Percentiles rank a stretch among this genome's conserved stretches.
phyloP scores from a whole-genome alignment of 1,284 basidiomycete species.

The Fomitiporia mediterranea region DNA sequence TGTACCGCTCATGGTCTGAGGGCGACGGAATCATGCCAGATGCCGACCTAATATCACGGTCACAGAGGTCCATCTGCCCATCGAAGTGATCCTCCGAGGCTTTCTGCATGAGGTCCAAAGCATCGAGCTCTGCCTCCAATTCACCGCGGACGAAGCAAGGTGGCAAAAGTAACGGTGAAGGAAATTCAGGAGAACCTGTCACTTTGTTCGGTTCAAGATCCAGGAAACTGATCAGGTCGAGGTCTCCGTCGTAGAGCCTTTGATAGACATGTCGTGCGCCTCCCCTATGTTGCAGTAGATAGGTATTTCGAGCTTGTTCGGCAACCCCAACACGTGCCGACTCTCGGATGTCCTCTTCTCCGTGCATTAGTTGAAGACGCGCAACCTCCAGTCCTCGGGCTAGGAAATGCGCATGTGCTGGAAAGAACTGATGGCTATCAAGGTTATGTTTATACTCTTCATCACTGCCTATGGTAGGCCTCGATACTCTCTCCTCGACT shows the following conservation, averaged over 20 bases:
- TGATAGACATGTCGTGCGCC: not conserved
- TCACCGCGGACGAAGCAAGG: not conserved
- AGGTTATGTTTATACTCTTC: not conserved
- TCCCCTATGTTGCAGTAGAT: not conserved
- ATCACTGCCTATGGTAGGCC: not conserved
- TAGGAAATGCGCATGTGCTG: not conserved
- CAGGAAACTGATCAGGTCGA: constrained; percentile 4
- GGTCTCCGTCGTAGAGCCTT: not conserved
- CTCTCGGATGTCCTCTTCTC: not conserved
- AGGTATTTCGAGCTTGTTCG: not conserved
- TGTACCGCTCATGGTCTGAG: too few species aligned
- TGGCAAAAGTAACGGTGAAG: not conserved
- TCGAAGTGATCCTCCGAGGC: not conserved
- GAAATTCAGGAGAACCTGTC: not conserved
- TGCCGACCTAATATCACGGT: too few species aligned
- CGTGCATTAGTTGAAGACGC: not conserved
- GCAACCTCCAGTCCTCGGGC: constrained; percentile 1
- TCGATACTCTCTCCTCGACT: not conserved
- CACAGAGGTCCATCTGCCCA: too few species aligned
- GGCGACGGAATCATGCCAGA: too few species aligned
- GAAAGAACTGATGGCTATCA: not conserved
- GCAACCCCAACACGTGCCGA: not conserved
- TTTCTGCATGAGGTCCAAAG: not conserved
- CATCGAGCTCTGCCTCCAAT: not conserved
- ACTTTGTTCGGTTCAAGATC: not conserved